Evolutionary conservation across 768 basidiomycete genomes (phyloP), one percentile per base, ranked within the genome.

Genomic region (Auriscalpium orientale): DNA sequence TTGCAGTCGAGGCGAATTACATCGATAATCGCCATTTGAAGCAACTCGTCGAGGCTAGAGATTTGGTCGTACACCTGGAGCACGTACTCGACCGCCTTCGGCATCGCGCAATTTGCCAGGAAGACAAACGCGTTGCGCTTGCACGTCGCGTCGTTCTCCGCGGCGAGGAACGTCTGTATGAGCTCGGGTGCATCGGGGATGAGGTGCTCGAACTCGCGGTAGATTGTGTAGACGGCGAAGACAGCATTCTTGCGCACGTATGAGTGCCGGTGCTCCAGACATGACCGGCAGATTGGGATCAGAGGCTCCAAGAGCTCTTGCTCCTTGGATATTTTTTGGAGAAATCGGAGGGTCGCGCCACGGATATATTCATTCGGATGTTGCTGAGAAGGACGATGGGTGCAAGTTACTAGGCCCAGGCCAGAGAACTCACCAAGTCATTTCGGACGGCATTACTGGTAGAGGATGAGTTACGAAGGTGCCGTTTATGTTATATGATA

Each of bases 281-380:
- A 98, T 36, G 90, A 78, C 34, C 95, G 86, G 68, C 91, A 92
- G 44, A 87, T 93, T 12, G 97, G 97, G 57, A 98, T 81, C 58
- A 98, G 83, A 22, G 97, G 97, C 74, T 98, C 97, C 22, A 98
- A 82, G 12, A 98, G 82, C 69, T 99, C 97, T 3, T 83, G 76
- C 63, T 98, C 97, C 70, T 89, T 88, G 16, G 88, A 79, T 52
- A 99, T 88, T 76, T 99, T 99, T 74, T 95, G 91, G 12, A 98
- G 80, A 74, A 95, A 95, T 22, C 97, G 88, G 36, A 98, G 82
- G 11, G 92, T 95, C n/a, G 94, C 91, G 46, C 97, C 97, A 38
- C 97, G 90, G 65, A 99, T 97, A 70, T 98, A 99, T 76, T 99
- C 97, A 65, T 99, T 98, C 9, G 95, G 95, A 66, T 99, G 97